Base-by-base conservation (phyloP, 1,284 basidiomycete species). In the Ustilago lituana region DNA sequence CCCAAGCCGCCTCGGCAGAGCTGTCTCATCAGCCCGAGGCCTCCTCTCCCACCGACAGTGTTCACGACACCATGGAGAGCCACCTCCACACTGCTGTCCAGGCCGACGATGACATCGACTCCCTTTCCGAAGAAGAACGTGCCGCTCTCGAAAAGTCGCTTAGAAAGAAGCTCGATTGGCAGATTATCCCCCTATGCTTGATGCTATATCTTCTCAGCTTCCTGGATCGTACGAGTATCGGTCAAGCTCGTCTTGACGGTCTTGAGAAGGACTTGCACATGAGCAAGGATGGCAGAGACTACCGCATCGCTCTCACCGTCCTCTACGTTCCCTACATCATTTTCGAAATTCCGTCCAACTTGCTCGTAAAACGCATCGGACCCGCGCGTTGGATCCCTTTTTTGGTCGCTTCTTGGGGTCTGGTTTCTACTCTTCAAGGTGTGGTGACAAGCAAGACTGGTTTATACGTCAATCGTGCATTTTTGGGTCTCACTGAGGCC, bases 291-390 rank as follows among this genome's bases (percentile, higher is more conserved):
- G 53, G 56, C 15, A 45, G 60, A 31, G 66, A 75, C 48, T 76
- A 66, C 49, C 55, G 57, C n/a, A 67, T 75, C 17, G 73, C 69
- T 32, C 55, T 72, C 9, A 65, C 63, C n/a, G 66, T 77, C 4
- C 69, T 77, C n/a, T 81, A 79, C 54, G 62, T 77, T 0, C 64
- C 75, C 4, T 84, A 83, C 62, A 80, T 81, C 26, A 27, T 68
- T 19, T 66, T 81, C 33, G 79, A 80, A 24, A 65, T 81, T 24
- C 73, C 74, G 0, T 71, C 76, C 10, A 76, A 80, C 17, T 50
- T 81, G 8, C 37, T 78, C 4, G 56, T 81, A 12, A 70, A 82
- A 24, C 67, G 52, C 20, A 14, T 80, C 24, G 76, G 76, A 5
- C 51, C 78, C 0, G 58, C 65, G 2, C 43, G 63, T 14, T 78